Conservation (phyloP, 345 rosid species). For the Leavenworthia alabamica region DNA sequence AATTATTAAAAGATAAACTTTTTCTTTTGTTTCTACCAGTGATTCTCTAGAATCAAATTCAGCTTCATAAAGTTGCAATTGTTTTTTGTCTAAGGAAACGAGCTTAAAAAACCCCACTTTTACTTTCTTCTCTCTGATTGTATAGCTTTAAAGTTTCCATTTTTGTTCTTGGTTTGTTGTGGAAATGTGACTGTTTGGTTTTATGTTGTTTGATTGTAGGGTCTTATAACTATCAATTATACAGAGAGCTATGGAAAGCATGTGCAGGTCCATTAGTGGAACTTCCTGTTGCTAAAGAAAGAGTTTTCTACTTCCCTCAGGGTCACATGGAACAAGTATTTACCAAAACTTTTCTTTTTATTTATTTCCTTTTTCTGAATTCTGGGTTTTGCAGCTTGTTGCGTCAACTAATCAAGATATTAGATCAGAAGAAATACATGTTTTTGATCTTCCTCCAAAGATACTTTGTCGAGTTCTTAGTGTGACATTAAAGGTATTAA, state of each 20-base stretch:
- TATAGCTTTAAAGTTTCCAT: constrained; percentile 12
- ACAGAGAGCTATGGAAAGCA: constrained; percentile 68
- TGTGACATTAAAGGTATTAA: constrained; percentile 52
- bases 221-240: constrained; percentile 37
- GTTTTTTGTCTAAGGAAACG: neutral
- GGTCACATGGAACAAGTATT: constrained; percentile 80
- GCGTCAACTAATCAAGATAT: constrained; percentile 77
- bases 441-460: constrained; percentile 65
- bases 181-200: neutral
- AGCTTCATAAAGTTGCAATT: constrained; percentile 8
- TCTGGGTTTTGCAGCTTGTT: constrained; percentile 48
- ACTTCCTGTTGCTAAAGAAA: constrained; percentile 46
- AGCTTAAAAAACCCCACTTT: neutral
- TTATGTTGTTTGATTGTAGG: constrained; percentile 13
- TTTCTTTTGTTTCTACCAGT: neutral
- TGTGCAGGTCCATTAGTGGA: constrained; percentile 78
- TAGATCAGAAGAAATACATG: constrained; percentile 44
- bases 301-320: constrained; percentile 69
- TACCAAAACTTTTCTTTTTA: neutral
- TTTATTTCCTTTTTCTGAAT: neutral
- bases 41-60: constrained; percentile 8
- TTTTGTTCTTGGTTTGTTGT: neutral
- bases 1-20: no score
- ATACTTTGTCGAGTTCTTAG: constrained; percentile 68
- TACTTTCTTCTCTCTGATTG: neutral